Base-by-base conservation (phyloP, 345 rosid genomes). In the rapeseed (Brassica napus) region DNA sequence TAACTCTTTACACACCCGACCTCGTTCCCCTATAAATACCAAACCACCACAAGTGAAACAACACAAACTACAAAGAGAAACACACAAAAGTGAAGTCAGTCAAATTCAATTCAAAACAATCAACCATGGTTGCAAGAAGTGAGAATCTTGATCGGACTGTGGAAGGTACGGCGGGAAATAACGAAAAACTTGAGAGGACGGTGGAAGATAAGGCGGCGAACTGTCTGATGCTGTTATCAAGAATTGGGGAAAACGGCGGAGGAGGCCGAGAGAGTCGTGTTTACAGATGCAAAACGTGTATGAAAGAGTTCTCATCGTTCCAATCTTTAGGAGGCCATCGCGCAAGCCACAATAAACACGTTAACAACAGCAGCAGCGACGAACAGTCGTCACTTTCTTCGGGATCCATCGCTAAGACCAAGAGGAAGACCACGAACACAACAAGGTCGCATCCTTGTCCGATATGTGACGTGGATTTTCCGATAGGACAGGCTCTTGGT, bases 241-340 rank as follows among this genome's bases (percentile, higher is more conserved):
- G 63, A 60, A 85, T 91, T 12, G 92, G 90, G 1, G 65, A 83
- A 54, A 31, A 16, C 47, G 63, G 55, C 0, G 9, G 55, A n/a
- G 14, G 70, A 54, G 24, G 21, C 58, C 18, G 59, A 58, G 31
- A 73, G 26, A 30, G 55, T 0, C 88, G 93, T 16, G 79, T 81
- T 12, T 94, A 86, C 71, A 18, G 84, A 1, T 93, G 98, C 73
- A 79, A 83, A 11, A 83, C 89, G 58, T 91, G 97, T 82, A 84
- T 74, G 88, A 88, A 81, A 86, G 72, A 73, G 4, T 94, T 91
- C 75, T 81, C 79, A 3, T 88, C 98, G 6, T 90, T 91, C 76
- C 98, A 91, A 86, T 94, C 94, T 65, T 84, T 94, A 6, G 96
- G 96, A n/a, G 96, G 98, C 6, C 98, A 94, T 35, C 88, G 91